Evolutionary conservation across 352 stramenopile genomes (phyloP).

Genomic region (Proteromonas lacertae): DNA sequence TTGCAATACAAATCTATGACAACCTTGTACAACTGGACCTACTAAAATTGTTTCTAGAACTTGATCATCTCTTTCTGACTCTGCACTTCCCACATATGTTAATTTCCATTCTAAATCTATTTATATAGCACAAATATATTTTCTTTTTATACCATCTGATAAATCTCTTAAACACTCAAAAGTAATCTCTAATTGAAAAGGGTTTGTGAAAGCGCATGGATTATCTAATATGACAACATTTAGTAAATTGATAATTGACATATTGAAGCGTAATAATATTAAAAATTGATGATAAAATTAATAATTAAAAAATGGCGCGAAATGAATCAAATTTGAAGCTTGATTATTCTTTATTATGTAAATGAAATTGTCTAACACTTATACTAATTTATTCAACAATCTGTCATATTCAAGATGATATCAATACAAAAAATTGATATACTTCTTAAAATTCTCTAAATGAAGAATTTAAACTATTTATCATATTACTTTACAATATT

Average conservation of each 20-base stretch:
- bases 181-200: conserved; percentile 96
- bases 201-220: conserved; percentile 75
- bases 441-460: too few species aligned
- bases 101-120: conserved; percentile 96
- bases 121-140: neutral
- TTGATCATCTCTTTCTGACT: conserved; percentile 60
- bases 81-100: conserved; percentile 81
- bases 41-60: conserved; percentile 90
- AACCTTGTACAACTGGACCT: conserved; percentile 73
- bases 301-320: too few species aligned
- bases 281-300: too few species aligned
- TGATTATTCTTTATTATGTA: too few species aligned
- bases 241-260: conserved; percentile 32
- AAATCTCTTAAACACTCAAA: conserved; percentile 89
- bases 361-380: too few species aligned
- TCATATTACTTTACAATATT: too few species aligned
- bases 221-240: conserved; percentile 91
- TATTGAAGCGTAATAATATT: too few species aligned
- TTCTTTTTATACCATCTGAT: conserved; percentile 23
- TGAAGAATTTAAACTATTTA: too few species aligned
- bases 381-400: too few species aligned
- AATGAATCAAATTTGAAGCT: too few species aligned
- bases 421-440: too few species aligned
- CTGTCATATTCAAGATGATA: too few species aligned
- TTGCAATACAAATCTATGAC: conserved; percentile 94